A percentile compares a stretch with the other conserved stretches of the same genome.
Conservation (phyloP, 73 alveolate genomes). For the Tetrahymena thermophila region DNA sequence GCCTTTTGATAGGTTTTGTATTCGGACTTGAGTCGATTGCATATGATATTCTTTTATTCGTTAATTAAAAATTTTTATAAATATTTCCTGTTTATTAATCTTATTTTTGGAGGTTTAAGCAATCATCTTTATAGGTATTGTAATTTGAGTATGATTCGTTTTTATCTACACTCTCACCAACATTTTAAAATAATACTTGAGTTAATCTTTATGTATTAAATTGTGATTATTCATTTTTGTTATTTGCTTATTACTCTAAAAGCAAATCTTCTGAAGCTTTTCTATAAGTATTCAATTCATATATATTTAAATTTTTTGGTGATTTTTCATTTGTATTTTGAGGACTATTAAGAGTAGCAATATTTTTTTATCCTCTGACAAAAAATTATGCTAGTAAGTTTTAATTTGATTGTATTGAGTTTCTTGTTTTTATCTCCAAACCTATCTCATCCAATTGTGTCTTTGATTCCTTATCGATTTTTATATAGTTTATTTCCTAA, state of each 20-base stretch:
- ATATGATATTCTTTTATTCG: background rate
- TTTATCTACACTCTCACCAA: background rate
- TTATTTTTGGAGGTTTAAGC: background rate
- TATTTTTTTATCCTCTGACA: background rate
- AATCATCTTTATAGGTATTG: background rate
- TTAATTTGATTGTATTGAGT: background rate
- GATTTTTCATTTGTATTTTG: background rate
- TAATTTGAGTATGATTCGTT: background rate
- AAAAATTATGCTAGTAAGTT: too few species aligned
- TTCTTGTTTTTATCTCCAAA: background rate
- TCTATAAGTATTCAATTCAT: background rate
- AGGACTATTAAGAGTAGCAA: background rate
- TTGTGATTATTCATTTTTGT: background rate
- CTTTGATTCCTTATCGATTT: background rate
- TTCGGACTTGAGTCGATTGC: background rate
- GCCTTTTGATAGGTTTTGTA: background rate
- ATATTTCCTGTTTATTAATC: background rate
- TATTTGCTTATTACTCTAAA: background rate
- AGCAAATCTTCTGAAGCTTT: background rate
- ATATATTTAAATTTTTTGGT: too few species aligned
- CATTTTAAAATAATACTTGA: background rate
- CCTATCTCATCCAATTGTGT: background rate
- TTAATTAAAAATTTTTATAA: background rate
- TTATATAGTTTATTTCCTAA: background rate
- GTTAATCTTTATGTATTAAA: background rate